Evolutionary conservation across 257 asterid genomes (phyloP).

Genomic region (Orobanche coerulescens): DNA sequence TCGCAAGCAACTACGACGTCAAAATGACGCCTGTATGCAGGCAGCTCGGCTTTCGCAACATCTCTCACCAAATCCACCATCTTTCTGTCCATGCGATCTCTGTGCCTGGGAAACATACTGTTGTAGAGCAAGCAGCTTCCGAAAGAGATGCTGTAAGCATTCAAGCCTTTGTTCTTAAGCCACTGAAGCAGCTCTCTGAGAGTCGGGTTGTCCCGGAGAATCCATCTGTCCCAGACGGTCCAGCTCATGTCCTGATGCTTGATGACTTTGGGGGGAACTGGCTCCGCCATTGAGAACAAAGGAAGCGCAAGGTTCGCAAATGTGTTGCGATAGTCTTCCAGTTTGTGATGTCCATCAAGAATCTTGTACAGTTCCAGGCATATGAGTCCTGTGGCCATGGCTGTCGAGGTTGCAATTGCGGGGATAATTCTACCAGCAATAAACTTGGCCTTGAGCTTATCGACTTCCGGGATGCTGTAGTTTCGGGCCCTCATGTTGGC

Average conservation of each 20-base stretch:
- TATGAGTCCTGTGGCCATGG: slow-evolving; percentile 42
- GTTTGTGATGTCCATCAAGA: slow-evolving; percentile 30
- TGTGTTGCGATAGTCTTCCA: slow-evolving; percentile 48
- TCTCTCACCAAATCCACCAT: slow-evolving; percentile 33
- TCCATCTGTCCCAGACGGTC: slow-evolving; percentile 48
- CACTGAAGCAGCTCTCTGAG: slow-evolving; percentile 32
- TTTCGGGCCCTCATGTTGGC: slow-evolving; percentile 50
- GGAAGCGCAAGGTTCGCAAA: slow-evolving; percentile 51
- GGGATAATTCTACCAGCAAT: slow-evolving; percentile 45
- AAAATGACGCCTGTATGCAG: slow-evolving; percentile 30
- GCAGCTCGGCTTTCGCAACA: slow-evolving; percentile 34
- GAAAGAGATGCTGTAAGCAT: slow-evolving; percentile 35
- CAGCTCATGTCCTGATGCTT: slow-evolving; percentile 40
- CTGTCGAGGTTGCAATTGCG: slow-evolving; percentile 46
- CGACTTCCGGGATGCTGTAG: slow-evolving; percentile 43
- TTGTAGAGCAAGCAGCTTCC: slow-evolving; percentile 41
- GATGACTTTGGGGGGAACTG: slow-evolving; percentile 40
- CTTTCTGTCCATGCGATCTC: slow-evolving; percentile 34
- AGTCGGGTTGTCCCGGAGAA: slow-evolving; percentile 31
- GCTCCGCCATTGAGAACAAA: slow-evolving; percentile 45
- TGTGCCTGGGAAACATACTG: slow-evolving; percentile 37
- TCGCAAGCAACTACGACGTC: slow-evolving; percentile 39
- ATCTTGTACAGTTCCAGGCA: slow-evolving; percentile 43
- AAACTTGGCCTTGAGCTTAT: slow-evolving; percentile 40
- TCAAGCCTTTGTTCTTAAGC: slow-evolving; percentile 30